Base-by-base conservation (phyloP, 2,329 filamentous ascomycete species). In the Claviceps sp. region DNA sequence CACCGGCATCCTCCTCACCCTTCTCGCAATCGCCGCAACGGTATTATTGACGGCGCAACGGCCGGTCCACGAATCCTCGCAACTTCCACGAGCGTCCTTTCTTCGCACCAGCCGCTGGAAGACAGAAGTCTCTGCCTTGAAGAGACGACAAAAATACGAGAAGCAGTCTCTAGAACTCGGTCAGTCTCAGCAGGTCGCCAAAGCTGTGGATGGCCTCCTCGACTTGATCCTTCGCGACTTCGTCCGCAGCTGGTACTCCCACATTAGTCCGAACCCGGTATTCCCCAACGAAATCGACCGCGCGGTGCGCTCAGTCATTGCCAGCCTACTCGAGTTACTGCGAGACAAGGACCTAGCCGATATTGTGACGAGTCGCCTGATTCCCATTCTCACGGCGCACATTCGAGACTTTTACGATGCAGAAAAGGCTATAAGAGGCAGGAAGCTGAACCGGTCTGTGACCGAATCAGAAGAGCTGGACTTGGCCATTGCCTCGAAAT, bases 391-490 rank as follows among this genome's bases (percentile, higher is more conserved):
- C 58, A 97, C 91, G 34, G 76, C 81, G 9, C 93, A 98, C 67
- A 81, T 98, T 60, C 87, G 81, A 58, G 88, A 95, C 58, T 95
- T 95, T 60, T 88, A 90, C 65, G 83, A 93, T 57, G 93, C 93
- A 0, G 93, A 98, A 70, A 80, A 85, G 53, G 78, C 82, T 8
- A 87, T 98, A 11, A 80, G 91, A 51, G 94, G 94, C 13, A 86
- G 83, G 64, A 88, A 95, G 67, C 73, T 97, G 52, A 93, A 89
- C 60, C 82, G 88, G 50, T 89, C 85, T 57, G 83, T 98, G 52
- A 97, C 94, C 2, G 93, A 98, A 69, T 95, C 90, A 1, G 91
- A 96, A 63, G 93, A 98, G 74, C 73, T 98, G 60, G 90, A 97
- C 66, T 74, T 95, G 58, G 93, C 93, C 1, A 95, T 98, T 67